Conservation (phyloP, 192 early-diverging fungal species). For the Rhizoclosmatium globosum region DNA sequence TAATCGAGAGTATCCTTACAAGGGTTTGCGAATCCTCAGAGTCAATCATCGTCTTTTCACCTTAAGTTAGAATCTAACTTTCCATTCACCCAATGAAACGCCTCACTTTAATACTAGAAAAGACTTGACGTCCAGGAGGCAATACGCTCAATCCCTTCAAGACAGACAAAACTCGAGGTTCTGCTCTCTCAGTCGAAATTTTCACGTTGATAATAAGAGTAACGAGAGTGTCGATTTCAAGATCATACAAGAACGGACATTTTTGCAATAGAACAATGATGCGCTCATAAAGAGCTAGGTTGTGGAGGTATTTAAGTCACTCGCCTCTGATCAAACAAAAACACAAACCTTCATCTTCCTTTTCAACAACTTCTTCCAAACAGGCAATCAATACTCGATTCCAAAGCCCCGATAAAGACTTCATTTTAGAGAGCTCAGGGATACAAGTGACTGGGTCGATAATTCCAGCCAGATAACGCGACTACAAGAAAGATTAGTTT, state of each 20-base stretch:
- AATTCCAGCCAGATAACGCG: slow-evolving; percentile 60
- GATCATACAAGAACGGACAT: slow-evolving; percentile 50
- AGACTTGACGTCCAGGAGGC: not conserved
- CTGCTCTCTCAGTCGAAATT: not conserved
- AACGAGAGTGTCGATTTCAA: slow-evolving; percentile 43
- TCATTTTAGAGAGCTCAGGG: slow-evolving; percentile 45
- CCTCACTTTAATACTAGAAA: not conserved
- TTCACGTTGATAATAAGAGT: slow-evolving; percentile 6
- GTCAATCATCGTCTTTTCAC: too few species aligned
- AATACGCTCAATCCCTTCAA: slow-evolving; percentile 5
- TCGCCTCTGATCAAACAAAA: not conserved
- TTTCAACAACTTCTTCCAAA: slow-evolving; percentile 35
- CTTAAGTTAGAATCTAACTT: too few species aligned
- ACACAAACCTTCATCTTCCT: slow-evolving; percentile 22
- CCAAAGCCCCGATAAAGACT: slow-evolving; percentile 44
- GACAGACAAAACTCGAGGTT: not conserved
- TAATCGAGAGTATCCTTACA: not conserved
- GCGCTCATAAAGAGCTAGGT: slow-evolving; percentile 27
- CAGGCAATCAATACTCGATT: slow-evolving; percentile 43
- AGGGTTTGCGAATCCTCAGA: not conserved
- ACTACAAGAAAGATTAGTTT: slow-evolving; percentile 33
- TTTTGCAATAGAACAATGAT: slow-evolving; percentile 49
- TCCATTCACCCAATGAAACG: not conserved
- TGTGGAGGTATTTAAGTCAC: not conserved
- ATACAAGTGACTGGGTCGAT: slow-evolving; percentile 54